Evolutionary conservation across 164 flowering plant species (phyloP).

Genomic region (Aristolochia fimbriata): DNA sequence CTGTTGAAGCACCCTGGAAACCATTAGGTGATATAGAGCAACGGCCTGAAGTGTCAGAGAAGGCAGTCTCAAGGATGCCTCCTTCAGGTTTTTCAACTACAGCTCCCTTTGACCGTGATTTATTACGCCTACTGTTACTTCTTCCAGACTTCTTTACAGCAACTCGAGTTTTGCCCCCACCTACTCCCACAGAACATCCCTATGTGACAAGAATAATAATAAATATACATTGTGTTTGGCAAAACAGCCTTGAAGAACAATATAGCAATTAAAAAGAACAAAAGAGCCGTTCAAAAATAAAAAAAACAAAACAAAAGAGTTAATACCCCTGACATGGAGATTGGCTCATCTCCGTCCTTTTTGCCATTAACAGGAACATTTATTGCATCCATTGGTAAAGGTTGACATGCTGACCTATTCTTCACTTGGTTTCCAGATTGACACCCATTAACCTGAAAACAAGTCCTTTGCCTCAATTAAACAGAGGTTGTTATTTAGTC

Average conservation of each 20-base stretch:
- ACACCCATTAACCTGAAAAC: constrained; percentile 36
- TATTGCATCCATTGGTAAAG: no score
- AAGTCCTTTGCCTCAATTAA: constrained; percentile 12
- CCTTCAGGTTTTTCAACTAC: constrained; percentile 15
- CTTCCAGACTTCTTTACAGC: constrained; percentile 44
- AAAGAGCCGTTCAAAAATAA: no score
- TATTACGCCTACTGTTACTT: constrained; percentile 32
- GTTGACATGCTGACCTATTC: not conserved
- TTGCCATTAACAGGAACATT: no score
- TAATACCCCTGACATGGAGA: no score
- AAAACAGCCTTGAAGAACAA: not conserved
- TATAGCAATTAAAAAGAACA: no score
- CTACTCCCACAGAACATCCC: constrained; percentile 30
- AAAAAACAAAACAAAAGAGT: no score
- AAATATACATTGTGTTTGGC: constrained; percentile 16
- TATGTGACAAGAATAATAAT: constrained; percentile 22
- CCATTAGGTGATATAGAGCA: constrained; percentile 11
- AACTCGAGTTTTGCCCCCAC: constrained; percentile 28
- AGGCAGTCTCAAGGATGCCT: constrained; percentile 17
- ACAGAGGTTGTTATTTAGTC: not conserved
- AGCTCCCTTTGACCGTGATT: constrained; percentile 10
- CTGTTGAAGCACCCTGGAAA: constrained; percentile 10
- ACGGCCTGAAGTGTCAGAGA: constrained; percentile 15
- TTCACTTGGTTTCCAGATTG: constrained; percentile 7
- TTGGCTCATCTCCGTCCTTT: no score